These are phyloP conservation scores for Cyclotella cryptica DNA, from an alignment of 108 stramenopile genomes.

Conservation along the genomic window DNA sequence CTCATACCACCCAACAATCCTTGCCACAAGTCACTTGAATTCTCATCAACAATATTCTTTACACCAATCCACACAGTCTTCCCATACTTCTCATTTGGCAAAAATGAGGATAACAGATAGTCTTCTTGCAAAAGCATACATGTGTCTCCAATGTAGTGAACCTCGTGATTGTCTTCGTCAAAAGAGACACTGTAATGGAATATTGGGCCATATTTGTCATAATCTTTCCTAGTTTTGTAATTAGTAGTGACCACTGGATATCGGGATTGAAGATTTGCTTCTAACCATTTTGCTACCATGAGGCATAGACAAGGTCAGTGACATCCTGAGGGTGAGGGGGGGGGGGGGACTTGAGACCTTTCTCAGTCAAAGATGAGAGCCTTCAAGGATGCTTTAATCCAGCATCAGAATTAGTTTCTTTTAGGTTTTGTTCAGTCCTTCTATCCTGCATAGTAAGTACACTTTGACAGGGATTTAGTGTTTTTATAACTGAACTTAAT, in stretches of 20 bases:
- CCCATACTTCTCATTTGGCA: not conserved
- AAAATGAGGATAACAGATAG: not conserved
- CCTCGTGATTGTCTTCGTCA: constrained; percentile 7
- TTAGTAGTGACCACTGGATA: not conserved
- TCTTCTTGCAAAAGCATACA: not conserved
- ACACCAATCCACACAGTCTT: constrained; percentile 1
- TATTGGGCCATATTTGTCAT: not conserved
- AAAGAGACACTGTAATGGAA: not conserved
- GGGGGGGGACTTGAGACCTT: not conserved
- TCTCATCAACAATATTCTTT: constrained; percentile 1
- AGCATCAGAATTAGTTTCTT: too few relatives aligned
- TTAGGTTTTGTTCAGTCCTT: too few relatives aligned
- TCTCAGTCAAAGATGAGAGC: too few relatives aligned
- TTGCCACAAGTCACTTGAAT: not conserved
- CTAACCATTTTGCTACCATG: not conserved
- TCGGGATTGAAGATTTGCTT: not conserved
- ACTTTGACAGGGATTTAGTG: too few relatives aligned
- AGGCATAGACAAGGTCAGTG: not conserved
- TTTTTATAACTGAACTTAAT: too few relatives aligned
- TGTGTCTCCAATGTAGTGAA: not conserved
- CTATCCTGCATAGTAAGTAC: too few relatives aligned
- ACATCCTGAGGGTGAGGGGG: too few relatives aligned
- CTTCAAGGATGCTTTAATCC: too few relatives aligned
- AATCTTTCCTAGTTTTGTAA: not conserved
- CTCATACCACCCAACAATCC: constrained; percentile 19